Evolutionary conservation across 257 asterid species (phyloP).

Genomic region (Scutellaria barbata): DNA sequence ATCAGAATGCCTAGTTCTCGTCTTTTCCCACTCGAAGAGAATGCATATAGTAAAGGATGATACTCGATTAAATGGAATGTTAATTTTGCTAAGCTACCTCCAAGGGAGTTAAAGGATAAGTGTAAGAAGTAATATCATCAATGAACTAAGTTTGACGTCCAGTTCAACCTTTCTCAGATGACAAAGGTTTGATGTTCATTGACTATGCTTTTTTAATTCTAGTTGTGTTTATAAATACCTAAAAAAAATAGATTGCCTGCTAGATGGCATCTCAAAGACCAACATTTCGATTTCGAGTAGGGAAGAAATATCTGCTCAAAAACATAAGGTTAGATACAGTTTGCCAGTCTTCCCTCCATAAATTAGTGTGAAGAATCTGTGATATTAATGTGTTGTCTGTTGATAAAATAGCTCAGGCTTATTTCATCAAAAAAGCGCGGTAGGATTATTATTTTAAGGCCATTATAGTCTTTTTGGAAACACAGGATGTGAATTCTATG

Average conservation of each 20-base stretch:
- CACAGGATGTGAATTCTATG: slow-evolving; percentile 9
- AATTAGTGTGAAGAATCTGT: background rate
- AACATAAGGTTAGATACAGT: background rate
- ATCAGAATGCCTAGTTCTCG: slow-evolving; percentile 42
- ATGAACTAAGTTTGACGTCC: no score
- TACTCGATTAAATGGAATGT: slow-evolving; percentile 14
- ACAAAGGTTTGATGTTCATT: no score
- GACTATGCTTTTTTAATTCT: no score
- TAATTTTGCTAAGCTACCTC: no score
- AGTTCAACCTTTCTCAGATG: no score
- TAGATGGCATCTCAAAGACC: slow-evolving; percentile 18
- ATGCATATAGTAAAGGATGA: slow-evolving; percentile 28
- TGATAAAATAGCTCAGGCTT: background rate
- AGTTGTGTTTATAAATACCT: slow-evolving; percentile 1
- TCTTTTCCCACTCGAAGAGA: background rate
- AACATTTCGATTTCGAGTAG: background rate
- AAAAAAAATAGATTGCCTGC: slow-evolving; percentile 3
- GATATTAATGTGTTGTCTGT: background rate
- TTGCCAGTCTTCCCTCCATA: background rate
- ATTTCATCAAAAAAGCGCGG: background rate
- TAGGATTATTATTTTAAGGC: slow-evolving; percentile 4
- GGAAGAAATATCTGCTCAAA: background rate
- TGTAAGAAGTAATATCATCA: no score
- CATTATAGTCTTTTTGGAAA: slow-evolving; percentile 10
- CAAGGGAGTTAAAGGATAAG: no score